Conservation (phyloP, 2,329 filamentous ascomycete genomes). For the Claviceps sp. region DNA sequence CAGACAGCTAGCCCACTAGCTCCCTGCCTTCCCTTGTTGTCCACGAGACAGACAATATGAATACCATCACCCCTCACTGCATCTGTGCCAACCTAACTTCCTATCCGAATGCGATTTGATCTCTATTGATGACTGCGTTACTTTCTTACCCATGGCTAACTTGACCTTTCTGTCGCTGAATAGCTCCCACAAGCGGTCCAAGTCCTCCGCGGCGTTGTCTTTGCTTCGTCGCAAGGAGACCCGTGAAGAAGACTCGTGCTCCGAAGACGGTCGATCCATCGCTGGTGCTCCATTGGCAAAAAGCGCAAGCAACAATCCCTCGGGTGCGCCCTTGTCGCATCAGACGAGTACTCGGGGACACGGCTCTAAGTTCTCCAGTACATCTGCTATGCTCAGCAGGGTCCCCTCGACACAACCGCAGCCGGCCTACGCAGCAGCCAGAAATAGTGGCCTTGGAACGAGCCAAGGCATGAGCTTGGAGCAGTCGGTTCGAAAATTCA, state of each 20-base stretch:
- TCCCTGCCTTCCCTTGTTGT: background rate
- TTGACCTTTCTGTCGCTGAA: background rate
- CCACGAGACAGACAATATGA: background rate
- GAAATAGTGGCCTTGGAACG: slow-evolving; percentile 18
- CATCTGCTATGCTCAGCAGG: slow-evolving; percentile 27
- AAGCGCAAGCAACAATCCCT: slow-evolving; percentile 16
- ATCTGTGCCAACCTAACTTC: background rate
- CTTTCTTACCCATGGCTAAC: slow-evolving; percentile 1
- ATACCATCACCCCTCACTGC: background rate
- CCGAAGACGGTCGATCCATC: slow-evolving; percentile 33
- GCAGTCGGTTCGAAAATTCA: slow-evolving; percentile 87
- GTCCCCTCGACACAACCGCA: slow-evolving; percentile 22
- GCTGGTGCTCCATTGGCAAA: slow-evolving; percentile 20
- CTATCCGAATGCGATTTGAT: too few species aligned
- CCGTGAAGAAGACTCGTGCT: slow-evolving; percentile 38
- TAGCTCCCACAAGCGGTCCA: slow-evolving; percentile 37
- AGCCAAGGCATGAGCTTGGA: slow-evolving; percentile 54
- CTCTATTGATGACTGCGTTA: background rate
- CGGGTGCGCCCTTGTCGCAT: slow-evolving; percentile 23
- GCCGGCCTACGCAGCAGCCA: slow-evolving; percentile 7
- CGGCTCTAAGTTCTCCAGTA: slow-evolving; percentile 32
- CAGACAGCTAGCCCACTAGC: background rate
- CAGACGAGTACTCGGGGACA: slow-evolving; percentile 27
- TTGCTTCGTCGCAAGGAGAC: slow-evolving; percentile 40
- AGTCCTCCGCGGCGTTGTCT: slow-evolving; percentile 36